Percentiles rank a stretch among this genome's conserved stretches.
These are phyloP conservation scores for Calvatia gigantea DNA, from an alignment of 768 basidiomycete species.

Conservation along the genomic window DNA sequence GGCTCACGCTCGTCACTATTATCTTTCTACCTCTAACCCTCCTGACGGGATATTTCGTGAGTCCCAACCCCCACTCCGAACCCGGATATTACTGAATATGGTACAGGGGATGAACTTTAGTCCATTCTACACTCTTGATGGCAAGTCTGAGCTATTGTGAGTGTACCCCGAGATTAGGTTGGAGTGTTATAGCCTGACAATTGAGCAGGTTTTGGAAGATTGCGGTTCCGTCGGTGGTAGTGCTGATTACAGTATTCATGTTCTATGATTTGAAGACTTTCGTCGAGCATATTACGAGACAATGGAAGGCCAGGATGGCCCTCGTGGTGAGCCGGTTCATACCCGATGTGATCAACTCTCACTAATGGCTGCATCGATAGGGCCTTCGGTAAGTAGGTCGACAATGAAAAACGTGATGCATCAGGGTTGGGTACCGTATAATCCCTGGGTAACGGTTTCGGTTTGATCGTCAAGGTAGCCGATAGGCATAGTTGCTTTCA, in stretches of 20 bases:
- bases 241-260: slow-evolving; percentile 56
- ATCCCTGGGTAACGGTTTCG: background rate
- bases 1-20: slow-evolving; percentile 64
- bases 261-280: slow-evolving; percentile 47
- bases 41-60: slow-evolving; percentile 71
- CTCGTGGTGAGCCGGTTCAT: slow-evolving; percentile 29
- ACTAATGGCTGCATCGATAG: background rate
- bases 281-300: slow-evolving; percentile 46
- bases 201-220: slow-evolving; percentile 64
- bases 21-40: slow-evolving; percentile 69
- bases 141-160: slow-evolving; percentile 44
- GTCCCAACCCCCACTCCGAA: slow-evolving; percentile 19
- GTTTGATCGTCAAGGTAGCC: background rate
- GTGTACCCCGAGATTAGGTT: slow-evolving; percentile 17
- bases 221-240: slow-evolving; percentile 56
- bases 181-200: background rate
- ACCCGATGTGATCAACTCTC: background rate
- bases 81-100: background rate
- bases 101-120: slow-evolving; percentile 71
- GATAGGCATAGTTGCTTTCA: background rate
- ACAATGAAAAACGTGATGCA: background rate
- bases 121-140: slow-evolving; percentile 44
- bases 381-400: background rate
- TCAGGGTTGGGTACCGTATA: too few relatives aligned
- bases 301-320: slow-evolving; percentile 27